These are phyloP conservation scores for Cadophora sp. DNA, from an alignment of 2,329 filamentous ascomycete genomes.

Conservation along the genomic window DNA sequence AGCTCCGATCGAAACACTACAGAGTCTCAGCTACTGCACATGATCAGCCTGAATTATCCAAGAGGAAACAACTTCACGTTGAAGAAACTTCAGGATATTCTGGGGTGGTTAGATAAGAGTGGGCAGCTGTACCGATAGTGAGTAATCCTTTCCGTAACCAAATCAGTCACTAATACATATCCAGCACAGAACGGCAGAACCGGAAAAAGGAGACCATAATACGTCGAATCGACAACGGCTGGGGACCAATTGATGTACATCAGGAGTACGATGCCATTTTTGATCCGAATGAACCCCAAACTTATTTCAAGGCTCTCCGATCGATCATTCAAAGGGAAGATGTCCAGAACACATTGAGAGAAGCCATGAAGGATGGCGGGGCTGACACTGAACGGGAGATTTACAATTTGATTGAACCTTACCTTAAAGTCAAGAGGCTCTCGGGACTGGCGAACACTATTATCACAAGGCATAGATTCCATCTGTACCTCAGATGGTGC, in stretches of 20 bases:
- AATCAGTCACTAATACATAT: not conserved
- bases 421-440: not conserved
- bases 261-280: not conserved
- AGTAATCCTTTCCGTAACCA: not conserved
- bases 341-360: not conserved
- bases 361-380: not conserved
- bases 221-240: not conserved
- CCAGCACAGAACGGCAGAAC: not conserved
- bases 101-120: not conserved
- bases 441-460: not conserved
- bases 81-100: not conserved
- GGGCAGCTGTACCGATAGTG: not conserved
- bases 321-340: conserved; percentile 1
- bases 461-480: not conserved
- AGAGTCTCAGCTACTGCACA: not conserved
- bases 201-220: not conserved
- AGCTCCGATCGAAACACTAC: not conserved
- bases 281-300: not conserved
- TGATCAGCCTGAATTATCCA: not conserved
- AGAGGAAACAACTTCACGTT: not conserved
- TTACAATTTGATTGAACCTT: not conserved
- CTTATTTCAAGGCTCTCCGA: not conserved
- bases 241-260: not conserved
- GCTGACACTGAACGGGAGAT: not conserved
- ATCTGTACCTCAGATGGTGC: not conserved